Conservation (phyloP, 768 basidiomycete species). For the Lanmaoa rubissima region DNA sequence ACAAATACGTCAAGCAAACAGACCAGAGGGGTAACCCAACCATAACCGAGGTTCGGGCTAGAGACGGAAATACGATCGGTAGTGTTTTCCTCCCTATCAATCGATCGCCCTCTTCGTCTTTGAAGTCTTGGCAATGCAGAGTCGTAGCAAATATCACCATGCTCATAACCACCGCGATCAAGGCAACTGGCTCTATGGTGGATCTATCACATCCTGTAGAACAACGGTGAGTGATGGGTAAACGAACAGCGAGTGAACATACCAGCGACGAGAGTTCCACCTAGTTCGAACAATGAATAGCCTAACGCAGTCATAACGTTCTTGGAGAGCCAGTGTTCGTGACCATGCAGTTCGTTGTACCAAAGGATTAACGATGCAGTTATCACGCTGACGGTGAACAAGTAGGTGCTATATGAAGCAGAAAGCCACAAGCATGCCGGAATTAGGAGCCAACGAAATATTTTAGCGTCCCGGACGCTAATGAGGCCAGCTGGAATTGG, state of each 20-base stretch:
- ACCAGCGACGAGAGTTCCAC: conserved; percentile 39
- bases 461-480: conserved; percentile 33
- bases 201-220: conserved; percentile 24
- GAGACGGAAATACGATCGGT: conserved; percentile 42
- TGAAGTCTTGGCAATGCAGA: conserved; percentile 35
- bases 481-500: conserved; percentile 47
- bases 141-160: conserved; percentile 37
- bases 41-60: conserved; percentile 27
- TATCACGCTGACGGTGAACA: conserved; percentile 35
- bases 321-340: conserved; percentile 34
- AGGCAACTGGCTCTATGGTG: conserved; percentile 22
- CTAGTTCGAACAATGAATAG: conserved; percentile 37
- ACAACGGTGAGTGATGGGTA: conserved; percentile 1
- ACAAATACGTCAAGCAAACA: conserved; percentile 24
- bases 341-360: conserved; percentile 38
- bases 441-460: conserved; percentile 38
- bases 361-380: conserved; percentile 28
- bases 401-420: conserved; percentile 31
- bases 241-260: conserved; percentile 1
- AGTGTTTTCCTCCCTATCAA: conserved; percentile 40
- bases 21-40: conserved; percentile 32
- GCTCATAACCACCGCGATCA: conserved; percentile 33
- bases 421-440: conserved; percentile 38
- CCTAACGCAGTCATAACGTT: conserved; percentile 38
- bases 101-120: conserved; percentile 44